These are phyloP conservation scores for Fragaria ananassa DNA, from an alignment of 306 rosid species.

Conservation along the genomic window DNA sequence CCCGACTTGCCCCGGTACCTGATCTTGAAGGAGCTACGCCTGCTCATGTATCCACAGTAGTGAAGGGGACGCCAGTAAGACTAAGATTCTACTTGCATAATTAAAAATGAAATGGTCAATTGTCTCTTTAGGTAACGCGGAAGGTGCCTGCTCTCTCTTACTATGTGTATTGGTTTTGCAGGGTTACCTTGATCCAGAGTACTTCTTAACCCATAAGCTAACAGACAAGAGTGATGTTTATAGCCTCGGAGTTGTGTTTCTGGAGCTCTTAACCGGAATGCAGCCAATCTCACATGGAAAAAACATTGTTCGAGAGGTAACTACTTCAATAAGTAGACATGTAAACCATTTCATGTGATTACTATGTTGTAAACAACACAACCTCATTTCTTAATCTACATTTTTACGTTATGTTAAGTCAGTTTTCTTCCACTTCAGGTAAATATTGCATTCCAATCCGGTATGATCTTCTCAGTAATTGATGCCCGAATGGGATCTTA, in stretches of 20 bases:
- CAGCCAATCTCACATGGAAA: slow-evolving; percentile 90
- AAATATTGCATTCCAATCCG: slow-evolving; percentile 57
- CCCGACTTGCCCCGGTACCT: slow-evolving; percentile 91
- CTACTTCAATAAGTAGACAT: neutral
- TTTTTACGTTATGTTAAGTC: neutral
- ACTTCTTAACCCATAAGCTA: slow-evolving; percentile 82
- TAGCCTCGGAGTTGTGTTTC: slow-evolving; percentile 86
- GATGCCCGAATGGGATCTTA: slow-evolving; percentile 79
- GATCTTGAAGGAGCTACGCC: slow-evolving; percentile 70
- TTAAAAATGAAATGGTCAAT: neutral
- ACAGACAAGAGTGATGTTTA: slow-evolving; percentile 96
- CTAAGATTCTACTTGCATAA: neutral
- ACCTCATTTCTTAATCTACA: neutral
- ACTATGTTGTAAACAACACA: neutral
- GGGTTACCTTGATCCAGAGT: slow-evolving; percentile 98
- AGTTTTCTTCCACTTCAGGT: slow-evolving; percentile 37
- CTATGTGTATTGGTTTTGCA: slow-evolving; percentile 33
- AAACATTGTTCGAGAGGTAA: slow-evolving; percentile 96
- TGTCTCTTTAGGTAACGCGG: neutral
- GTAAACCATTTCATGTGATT: neutral
- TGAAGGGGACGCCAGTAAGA: slow-evolving; percentile 94
- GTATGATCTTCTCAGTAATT: slow-evolving; percentile 59
- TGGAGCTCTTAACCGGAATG: slow-evolving; percentile 87
- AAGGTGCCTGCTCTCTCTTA: neutral
- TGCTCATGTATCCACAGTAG: slow-evolving; percentile 84